phyloP scores from a whole-genome alignment of 129 eudicot genomes.

The Tagetes patula region DNA sequence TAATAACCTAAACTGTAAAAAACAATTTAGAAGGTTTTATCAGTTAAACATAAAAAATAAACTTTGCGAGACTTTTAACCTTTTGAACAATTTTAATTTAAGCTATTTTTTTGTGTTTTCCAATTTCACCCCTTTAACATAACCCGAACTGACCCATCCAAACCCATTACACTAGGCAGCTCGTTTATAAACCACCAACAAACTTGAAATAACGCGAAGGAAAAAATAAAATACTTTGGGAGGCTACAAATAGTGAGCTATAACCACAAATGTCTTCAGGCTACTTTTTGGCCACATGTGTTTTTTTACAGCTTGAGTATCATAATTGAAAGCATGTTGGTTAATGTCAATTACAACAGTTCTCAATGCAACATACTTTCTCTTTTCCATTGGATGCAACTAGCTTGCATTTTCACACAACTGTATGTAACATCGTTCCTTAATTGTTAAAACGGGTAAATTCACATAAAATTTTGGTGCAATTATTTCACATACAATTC shows the following conservation, averaged over 20 bases:
- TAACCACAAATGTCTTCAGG: neutral
- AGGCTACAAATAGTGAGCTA: neutral
- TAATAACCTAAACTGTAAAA: too few relatives aligned
- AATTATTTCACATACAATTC: neutral
- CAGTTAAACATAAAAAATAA: too few relatives aligned
- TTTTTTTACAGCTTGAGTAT: neutral
- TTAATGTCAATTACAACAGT: neutral
- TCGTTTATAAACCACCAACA: neutral
- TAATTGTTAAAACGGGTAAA: neutral
- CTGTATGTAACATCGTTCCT: neutral
- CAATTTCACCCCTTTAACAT: neutral
- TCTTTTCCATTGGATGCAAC: neutral
- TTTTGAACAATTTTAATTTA: neutral
- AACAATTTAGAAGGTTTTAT: neutral
- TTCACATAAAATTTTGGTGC: neutral
- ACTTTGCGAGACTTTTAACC: neutral
- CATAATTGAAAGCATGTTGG: neutral
- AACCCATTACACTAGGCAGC: slow-evolving; percentile 2
- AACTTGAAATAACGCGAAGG: neutral
- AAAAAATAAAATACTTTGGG: neutral
- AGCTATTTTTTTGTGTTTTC: neutral
- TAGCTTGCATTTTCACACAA: neutral
- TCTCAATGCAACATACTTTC: neutral
- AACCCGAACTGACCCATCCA: neutral
- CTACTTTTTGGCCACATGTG: neutral